Percentiles rank a stretch among this genome's conserved stretches.
These are phyloP conservation scores for Balakata baccata DNA, from an alignment of 345 rosid species.

Conservation along the genomic window DNA sequence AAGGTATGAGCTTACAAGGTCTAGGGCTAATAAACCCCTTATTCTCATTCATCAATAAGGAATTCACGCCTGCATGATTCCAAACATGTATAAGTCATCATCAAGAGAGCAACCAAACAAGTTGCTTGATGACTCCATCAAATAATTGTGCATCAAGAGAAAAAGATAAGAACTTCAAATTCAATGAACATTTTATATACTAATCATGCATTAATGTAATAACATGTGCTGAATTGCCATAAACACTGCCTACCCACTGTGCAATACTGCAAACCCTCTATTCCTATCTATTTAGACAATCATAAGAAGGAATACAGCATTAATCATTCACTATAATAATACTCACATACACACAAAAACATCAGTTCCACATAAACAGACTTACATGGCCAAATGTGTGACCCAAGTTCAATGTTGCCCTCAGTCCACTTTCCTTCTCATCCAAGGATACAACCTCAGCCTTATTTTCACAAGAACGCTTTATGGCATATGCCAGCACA, in stretches of 20 bases:
- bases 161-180: neutral
- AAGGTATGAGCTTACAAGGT: too few species aligned
- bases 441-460: slow-evolving; percentile 96
- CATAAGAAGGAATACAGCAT: neutral
- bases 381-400: slow-evolving; percentile 99
- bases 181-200: neutral
- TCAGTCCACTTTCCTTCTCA: slow-evolving; percentile 90
- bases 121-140: slow-evolving; percentile 3
- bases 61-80: too few species aligned
- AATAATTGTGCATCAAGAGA: neutral
- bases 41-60: too few species aligned
- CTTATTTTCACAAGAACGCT: slow-evolving; percentile 94
- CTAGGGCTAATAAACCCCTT: too few species aligned
- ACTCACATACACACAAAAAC: neutral
- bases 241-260: neutral
- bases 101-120: neutral
- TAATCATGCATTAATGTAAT: neutral
- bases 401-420: slow-evolving; percentile 93
- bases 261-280: neutral
- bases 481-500: slow-evolving; percentile 84
- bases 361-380: slow-evolving; percentile 10
- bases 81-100: neutral
- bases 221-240: neutral
- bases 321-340: neutral
- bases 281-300: neutral